Base-by-base conservation (phyloP, 441 rosid species). In the Rhodomyrtus psidioides region DNA sequence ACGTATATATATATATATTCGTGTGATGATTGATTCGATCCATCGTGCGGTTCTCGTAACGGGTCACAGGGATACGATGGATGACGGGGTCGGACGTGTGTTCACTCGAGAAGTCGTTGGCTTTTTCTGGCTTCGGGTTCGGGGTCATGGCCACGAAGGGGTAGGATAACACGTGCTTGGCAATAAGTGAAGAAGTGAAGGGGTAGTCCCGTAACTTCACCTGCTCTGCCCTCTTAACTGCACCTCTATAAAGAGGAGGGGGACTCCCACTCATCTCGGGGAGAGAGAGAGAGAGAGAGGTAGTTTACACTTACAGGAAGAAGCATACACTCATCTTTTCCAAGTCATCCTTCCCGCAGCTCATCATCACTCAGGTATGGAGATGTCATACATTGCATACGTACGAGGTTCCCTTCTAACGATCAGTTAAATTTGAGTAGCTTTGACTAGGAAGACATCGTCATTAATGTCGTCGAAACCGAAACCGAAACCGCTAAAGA, bases 191-290 rank as follows among this genome's bases (percentile, higher is more conserved):
- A 79, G 9, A 83, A 39, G 12, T 44, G 4, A 0, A 82, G 86
- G 98, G 96, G 87, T 53, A 84, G 74, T 84, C 81, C 24, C 49
- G 95, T 91, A 83, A 91, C 53, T 85, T 34, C 12, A 13, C 2
- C 2, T 12, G 8, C 62, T 12, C 10, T 17, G 21, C 53, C 81
- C 30, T 44, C 85, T n/a, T 87, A 55, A 87, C 65, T 85, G 87
- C 74, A 46, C 82, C 88, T 81, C 87, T 83, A 83, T 88, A 89
- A 87, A 84, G 55, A 85, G 81, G 9, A 88, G 87, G 62, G 62
- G 27, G 13, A 24, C 57, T 59, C 42, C 42, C 49, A 21, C 24
- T 49, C n/a, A 55, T 65, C 1, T 27, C 1, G 24, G 39, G 55
- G 55, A 34, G 17, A 60, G 19, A 74, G 13, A 53, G 16, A 49